Percentiles rank a stretch among this genome's conserved stretches.
Conservation (phyloP, 805 yeast species). For the Schizosaccharomyces octosporus region DNA sequence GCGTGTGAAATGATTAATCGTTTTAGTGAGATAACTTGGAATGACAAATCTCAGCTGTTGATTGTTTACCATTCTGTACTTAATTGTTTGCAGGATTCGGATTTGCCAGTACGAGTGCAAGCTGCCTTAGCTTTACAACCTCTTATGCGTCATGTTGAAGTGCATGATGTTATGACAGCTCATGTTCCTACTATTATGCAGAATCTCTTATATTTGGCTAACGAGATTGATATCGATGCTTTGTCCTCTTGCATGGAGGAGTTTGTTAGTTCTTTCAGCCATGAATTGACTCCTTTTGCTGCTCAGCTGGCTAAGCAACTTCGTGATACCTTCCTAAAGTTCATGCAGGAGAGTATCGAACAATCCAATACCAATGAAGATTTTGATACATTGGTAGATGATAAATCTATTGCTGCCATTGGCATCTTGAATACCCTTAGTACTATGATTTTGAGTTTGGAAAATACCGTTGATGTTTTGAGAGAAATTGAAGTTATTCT, state of each 20-base stretch:
- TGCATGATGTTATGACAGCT: constrained; percentile 40
- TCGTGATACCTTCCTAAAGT: constrained; percentile 33
- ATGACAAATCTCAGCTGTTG: constrained; percentile 33
- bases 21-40: constrained; percentile 36
- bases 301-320: constrained; percentile 30
- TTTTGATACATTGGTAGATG: constrained; percentile 14
- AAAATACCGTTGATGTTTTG: constrained; percentile 48
- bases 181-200: constrained; percentile 67
- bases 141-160: constrained; percentile 36
- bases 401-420: constrained; percentile 53
- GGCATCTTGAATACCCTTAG: constrained; percentile 64
- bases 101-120: constrained; percentile 55
- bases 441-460: constrained; percentile 60
- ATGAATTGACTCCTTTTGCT: constrained; percentile 78
- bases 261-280: constrained; percentile 69
- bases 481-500: constrained; percentile 39
- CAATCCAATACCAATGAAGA: constrained; percentile 18
- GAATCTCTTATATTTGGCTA: constrained; percentile 43
- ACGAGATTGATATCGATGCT: constrained; percentile 66
- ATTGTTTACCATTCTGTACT: constrained; percentile 19
- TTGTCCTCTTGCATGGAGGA: constrained; percentile 84
- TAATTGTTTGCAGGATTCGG: constrained; percentile 22
- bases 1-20: constrained; percentile 26
- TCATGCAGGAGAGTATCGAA: constrained; percentile 47
- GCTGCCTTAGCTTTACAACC: constrained; percentile 73